Conservation (phyloP, 148 eudicot species). For the Talinum fruticosum region DNA sequence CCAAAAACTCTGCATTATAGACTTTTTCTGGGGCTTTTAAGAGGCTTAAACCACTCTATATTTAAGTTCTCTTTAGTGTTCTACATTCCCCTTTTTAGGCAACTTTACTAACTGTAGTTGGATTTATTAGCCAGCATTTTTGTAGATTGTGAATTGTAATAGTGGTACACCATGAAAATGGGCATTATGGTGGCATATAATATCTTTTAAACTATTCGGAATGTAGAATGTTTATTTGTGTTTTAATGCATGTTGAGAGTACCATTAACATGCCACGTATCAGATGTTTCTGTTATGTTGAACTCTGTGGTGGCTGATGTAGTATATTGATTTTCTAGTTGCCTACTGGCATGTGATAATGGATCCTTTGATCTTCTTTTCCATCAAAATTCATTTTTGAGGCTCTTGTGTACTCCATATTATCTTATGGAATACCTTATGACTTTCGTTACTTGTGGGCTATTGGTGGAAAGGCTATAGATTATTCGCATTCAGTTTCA, state of each 20-base stretch:
- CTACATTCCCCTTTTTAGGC: background rate
- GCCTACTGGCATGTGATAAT: background rate
- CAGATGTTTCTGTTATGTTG: background rate
- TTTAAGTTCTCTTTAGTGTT: background rate
- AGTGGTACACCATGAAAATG: background rate
- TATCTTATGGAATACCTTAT: background rate
- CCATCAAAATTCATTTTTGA: background rate
- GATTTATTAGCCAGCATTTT: background rate
- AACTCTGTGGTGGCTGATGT: background rate
- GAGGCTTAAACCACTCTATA: background rate
- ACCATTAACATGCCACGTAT: too few relatives aligned
- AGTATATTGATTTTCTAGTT: background rate
- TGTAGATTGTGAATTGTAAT: background rate
- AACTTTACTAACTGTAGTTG: background rate
- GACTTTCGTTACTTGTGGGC: background rate
- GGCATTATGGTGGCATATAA: background rate
- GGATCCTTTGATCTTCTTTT: background rate
- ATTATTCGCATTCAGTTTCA: background rate
- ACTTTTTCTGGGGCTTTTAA: background rate
- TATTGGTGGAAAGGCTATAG: background rate
- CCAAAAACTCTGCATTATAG: background rate
- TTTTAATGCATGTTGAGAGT: background rate
- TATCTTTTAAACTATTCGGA: background rate
- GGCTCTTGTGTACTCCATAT: background rate
- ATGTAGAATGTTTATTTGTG: background rate